Percentiles rank a stretch among this genome's conserved stretches.
Conservation (phyloP, 495 filamentous ascomycete genomes). For the Neurospora tetraspora region DNA sequence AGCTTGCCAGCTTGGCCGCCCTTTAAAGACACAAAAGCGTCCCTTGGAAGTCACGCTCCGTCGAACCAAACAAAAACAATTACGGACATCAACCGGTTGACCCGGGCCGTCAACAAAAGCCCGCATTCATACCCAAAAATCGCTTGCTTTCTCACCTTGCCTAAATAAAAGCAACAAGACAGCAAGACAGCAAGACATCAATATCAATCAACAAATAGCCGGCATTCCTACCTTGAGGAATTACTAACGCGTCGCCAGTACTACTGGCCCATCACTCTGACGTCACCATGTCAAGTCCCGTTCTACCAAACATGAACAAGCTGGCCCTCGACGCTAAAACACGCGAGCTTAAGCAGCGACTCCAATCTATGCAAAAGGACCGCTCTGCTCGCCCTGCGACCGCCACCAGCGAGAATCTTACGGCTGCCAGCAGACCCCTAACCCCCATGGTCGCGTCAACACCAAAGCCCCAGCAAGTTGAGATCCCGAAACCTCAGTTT, state of each 20-base stretch:
- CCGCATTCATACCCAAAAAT: background rate
- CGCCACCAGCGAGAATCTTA: background rate
- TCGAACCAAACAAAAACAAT: background rate
- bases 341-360: background rate
- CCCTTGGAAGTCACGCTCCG: background rate
- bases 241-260: background rate
- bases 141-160: background rate
- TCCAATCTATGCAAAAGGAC: background rate
- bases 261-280: background rate
- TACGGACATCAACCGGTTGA: background rate
- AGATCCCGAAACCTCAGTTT: background rate
- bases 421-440: background rate
- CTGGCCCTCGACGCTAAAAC: background rate
- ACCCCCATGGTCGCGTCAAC: background rate
- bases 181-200: background rate
- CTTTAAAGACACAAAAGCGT: background rate
- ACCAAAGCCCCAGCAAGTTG: background rate
- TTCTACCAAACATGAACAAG: background rate
- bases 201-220: background rate
- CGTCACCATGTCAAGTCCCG: background rate
- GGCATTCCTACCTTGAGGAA: background rate
- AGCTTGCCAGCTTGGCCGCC: background rate
- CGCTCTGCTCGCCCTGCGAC: background rate
- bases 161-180: background rate
- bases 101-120: background rate